phyloP scores from a whole-genome alignment of 306 rosid species.

The Lablab purpureus region DNA sequence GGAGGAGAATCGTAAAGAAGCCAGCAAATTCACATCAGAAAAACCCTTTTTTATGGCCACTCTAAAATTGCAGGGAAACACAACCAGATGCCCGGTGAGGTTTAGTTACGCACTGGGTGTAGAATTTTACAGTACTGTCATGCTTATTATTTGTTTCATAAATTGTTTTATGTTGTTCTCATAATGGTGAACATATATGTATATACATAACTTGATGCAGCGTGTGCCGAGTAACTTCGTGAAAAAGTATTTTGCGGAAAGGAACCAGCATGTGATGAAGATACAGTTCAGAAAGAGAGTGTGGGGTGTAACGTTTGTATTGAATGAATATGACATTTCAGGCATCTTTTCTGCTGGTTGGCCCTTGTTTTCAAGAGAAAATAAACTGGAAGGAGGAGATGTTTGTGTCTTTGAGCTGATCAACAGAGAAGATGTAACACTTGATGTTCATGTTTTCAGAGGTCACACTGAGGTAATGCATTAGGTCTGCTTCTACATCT shows the following conservation, averaged over 20 bases:
- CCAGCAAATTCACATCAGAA: conserved; percentile 19
- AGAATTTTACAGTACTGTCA: background rate
- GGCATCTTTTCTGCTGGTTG: no score
- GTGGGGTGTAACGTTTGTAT: no score
- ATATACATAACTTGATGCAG: no score
- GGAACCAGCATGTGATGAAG: no score
- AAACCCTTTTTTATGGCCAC: conserved; percentile 10
- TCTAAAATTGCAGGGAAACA: background rate
- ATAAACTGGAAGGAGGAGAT: no score
- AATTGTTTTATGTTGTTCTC: no score
- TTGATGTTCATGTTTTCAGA: conserved; percentile 24
- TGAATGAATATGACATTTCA: no score
- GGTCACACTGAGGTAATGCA: background rate
- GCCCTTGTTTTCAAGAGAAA: no score
- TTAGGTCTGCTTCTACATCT: background rate
- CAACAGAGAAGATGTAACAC: background rate
- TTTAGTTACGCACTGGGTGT: background rate
- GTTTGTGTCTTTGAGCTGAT: conserved; percentile 31
- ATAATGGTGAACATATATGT: no score
- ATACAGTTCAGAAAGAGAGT: no score
- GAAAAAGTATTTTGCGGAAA: no score
- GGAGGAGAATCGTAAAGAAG: background rate
- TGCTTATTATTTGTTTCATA: background rate
- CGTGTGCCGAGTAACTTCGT: no score
- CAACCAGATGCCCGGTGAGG: conserved; percentile 1